phyloP scores from a whole-genome alignment of 1,284 basidiomycete genomes.

The Apiotrichum sp. region DNA sequence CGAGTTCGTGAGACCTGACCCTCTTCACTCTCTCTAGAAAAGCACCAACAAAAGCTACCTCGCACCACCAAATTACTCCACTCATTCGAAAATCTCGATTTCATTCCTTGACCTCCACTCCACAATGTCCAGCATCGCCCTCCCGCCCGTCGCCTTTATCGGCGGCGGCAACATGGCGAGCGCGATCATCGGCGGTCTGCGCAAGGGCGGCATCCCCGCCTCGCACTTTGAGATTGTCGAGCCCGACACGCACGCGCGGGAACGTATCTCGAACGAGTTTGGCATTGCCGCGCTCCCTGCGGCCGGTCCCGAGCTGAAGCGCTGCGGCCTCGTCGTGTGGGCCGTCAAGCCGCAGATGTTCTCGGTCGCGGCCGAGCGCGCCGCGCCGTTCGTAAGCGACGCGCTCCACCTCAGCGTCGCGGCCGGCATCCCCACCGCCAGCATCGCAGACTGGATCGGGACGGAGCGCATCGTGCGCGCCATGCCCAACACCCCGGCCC shows the following conservation, averaged over 20 bases:
- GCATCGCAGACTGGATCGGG: not conserved
- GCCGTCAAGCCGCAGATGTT: not conserved
- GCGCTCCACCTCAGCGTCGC: not conserved
- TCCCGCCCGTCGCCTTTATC: not conserved
- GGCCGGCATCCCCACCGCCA: not conserved
- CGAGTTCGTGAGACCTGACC: no score
- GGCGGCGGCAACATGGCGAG: not conserved
- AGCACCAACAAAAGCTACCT: no score
- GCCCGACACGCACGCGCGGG: not conserved
- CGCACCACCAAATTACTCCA: no score
- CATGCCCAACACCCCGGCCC: not conserved
- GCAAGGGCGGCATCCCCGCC: not conserved
- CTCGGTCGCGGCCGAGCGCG: not conserved
- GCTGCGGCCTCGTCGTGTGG: not conserved
- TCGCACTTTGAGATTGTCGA: not conserved
- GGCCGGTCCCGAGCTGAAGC: not conserved
- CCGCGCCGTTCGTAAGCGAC: no score
- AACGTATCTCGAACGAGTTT: not conserved
- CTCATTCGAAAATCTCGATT: no score
- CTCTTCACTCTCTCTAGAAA: no score
- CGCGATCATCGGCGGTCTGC: not conserved
- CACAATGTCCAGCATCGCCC: not conserved
- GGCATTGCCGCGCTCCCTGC: not conserved
- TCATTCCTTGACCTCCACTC: not conserved
- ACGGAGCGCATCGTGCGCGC: not conserved